phyloP scores from a whole-genome alignment of 202 grass and related monocot genomes.

The Musa balbisiana region DNA sequence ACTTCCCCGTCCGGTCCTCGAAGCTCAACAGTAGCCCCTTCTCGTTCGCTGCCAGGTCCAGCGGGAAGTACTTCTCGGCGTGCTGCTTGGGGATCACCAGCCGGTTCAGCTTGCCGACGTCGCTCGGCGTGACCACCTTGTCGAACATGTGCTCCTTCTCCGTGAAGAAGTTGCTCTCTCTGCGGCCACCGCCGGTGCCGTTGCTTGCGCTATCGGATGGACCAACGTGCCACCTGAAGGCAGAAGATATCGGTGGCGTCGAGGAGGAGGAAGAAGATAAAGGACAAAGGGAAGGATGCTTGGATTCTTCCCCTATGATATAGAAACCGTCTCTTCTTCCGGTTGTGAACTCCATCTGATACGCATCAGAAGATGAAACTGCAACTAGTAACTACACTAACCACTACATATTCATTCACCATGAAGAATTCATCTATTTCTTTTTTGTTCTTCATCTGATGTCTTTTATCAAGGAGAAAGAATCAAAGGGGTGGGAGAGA shows the following conservation, averaged over 20 bases:
- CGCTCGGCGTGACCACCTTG: slow-evolving; percentile 92
- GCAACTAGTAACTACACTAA: no score
- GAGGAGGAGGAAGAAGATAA: slow-evolving; percentile 26
- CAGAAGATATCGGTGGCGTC: slow-evolving; percentile 32
- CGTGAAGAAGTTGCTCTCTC: slow-evolving; percentile 27
- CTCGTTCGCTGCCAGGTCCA: slow-evolving; percentile 38
- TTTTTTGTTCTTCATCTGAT: background rate
- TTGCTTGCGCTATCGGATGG: background rate
- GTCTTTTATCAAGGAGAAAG: background rate
- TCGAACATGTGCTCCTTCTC: slow-evolving; percentile 99
- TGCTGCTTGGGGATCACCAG: slow-evolving; percentile 94
- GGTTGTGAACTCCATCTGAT: background rate
- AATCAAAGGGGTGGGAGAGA: background rate
- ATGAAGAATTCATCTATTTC: background rate
- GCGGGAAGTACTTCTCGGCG: slow-evolving; percentile 90
- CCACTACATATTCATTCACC: background rate
- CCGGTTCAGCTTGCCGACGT: slow-evolving; percentile 90
- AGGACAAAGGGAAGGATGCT: slow-evolving; percentile 16
- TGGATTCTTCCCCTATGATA: background rate
- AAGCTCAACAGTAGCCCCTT: slow-evolving; percentile 77
- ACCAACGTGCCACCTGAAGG: slow-evolving; percentile 10
- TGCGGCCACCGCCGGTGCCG: background rate
- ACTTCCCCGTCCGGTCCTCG: slow-evolving; percentile 69
- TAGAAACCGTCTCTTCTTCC: background rate
- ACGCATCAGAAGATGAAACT: background rate